These are phyloP conservation scores for Hapsidospora chrysogenum DNA, from an alignment of 495 filamentous ascomycete genomes.

Conservation along the genomic window DNA sequence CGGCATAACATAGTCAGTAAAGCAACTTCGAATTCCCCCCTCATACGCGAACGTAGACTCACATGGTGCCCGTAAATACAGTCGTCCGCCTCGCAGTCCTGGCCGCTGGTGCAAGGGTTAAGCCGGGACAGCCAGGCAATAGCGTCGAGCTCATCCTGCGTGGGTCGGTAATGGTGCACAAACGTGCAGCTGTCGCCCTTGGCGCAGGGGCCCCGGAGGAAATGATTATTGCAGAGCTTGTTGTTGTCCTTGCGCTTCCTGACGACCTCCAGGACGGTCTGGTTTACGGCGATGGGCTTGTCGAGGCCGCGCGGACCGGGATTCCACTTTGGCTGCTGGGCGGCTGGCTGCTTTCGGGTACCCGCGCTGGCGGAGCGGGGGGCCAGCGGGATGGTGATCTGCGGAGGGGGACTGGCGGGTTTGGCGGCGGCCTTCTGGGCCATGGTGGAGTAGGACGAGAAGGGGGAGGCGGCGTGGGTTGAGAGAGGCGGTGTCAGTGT, in stretches of 20 bases:
- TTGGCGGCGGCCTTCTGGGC: conserved; percentile 6
- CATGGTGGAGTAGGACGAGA: conserved; percentile 16
- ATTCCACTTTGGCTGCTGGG: conserved; percentile 19
- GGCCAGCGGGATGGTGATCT: conserved; percentile 15
- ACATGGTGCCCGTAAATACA: conserved; percentile 75
- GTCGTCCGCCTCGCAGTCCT: conserved; percentile 54
- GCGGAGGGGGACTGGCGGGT: conserved; percentile 18
- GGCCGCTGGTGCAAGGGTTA: conserved; percentile 61
- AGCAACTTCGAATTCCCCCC: too few species aligned
- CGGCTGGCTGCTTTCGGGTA: conserved; percentile 3
- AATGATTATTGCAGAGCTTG: conserved; percentile 80
- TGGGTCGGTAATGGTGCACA: conserved; percentile 55
- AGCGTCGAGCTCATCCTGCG: conserved; percentile 45
- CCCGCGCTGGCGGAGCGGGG: not conserved
- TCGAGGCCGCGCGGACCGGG: conserved; percentile 35
- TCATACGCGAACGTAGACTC: conserved; percentile 6
- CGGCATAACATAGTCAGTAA: too few species aligned
- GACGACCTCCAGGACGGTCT: conserved; percentile 52
- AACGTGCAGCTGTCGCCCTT: conserved; percentile 59
- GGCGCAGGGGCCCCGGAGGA: conserved; percentile 56
- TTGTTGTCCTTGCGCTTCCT: conserved; percentile 59
- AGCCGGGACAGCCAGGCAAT: conserved; percentile 57
- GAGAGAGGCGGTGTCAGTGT: too few species aligned
- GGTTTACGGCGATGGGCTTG: conserved; percentile 26
- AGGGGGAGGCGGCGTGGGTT: not conserved